Evolutionary conservation across 768 basidiomycete genomes (phyloP), one percentile per base, ranked within the genome.

Genomic region (Podaxis carcinomalis): DNA sequence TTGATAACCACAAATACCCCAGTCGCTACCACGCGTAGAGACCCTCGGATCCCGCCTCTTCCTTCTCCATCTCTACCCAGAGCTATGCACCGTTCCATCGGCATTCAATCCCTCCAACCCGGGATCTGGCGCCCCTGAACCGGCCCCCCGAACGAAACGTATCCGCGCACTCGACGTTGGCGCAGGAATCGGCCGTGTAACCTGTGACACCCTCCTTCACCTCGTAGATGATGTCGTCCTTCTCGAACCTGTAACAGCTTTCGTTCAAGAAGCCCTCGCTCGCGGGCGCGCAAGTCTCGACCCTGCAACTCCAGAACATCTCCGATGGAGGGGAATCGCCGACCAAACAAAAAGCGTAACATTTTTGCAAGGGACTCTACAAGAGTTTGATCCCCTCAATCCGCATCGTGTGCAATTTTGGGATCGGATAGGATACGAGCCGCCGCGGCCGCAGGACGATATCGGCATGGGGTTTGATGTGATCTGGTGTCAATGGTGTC

Each of bases 401-500:
- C 76, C 76, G 3, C 78, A 80, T 61, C 76, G 72, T 58, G 74
- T 73, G 5, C 79, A 72, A 39, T 79, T 83, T 62, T 70, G 90
- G 27, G 89, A 86, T 53, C 84, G 89, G 13, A 76, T 93, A 5
- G 92, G 92, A 2, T 84, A 83, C 69, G 74, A 74, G n/a, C 78
- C 81, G 0, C 66, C 68, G 5, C 73, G 74, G 25, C 77, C 77
- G 27, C 68, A 69, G 40, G 74, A 76, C 36, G 84, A 82, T 54
- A 83, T 83, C 36, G 70, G 77, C n/a, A 74, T 78, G 47, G 83
- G 83, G 1, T 98, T 94, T 73, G 96, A 99, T 73, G 83, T 95
- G 56, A 83, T 96, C 60, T 95, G 93, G 95, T 93, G 92, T 68
- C 96, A 99, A 72, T 98, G 96, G 96, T 96, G 95, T 76, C 80